phyloP scores from a whole-genome alignment of 2,329 filamentous ascomycete species.

The Microsporum audouinii region DNA sequence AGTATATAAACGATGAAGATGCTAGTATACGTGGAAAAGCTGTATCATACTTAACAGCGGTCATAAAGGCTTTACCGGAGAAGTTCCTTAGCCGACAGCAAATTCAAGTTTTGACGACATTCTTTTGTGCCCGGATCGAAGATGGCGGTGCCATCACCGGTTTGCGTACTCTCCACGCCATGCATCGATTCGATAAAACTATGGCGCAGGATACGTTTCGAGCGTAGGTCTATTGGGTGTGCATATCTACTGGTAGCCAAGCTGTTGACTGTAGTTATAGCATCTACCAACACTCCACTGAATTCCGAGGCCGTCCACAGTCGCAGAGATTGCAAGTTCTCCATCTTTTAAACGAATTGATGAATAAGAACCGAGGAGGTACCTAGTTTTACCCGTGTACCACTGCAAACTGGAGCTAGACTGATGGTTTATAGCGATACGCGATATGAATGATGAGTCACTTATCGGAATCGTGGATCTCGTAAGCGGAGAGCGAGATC shows the following conservation, averaged over 20 bases:
- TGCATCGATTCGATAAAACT: constrained; percentile 49
- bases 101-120: constrained; percentile 50
- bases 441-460: constrained; percentile 48
- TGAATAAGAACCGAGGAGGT: constrained; percentile 51
- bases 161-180: constrained; percentile 47
- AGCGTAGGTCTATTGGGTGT: constrained; percentile 33
- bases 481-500: constrained; percentile 58
- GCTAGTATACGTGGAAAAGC: constrained; percentile 48
- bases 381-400: constrained; percentile 3
- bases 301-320: constrained; percentile 50
- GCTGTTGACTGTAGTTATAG: constrained; percentile 20
- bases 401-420: not conserved
- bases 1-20: constrained; percentile 58
- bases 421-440: constrained; percentile 32
- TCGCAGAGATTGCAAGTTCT: constrained; percentile 54
- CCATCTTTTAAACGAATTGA: constrained; percentile 49
- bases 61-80: constrained; percentile 39
- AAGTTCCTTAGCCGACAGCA: constrained; percentile 51
- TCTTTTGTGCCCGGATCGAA: constrained; percentile 53
- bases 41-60: constrained; percentile 34
- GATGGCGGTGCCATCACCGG: constrained; percentile 51
- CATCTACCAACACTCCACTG: constrained; percentile 42
- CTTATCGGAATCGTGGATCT: constrained; percentile 51
- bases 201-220: constrained; percentile 44
- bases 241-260: no score